Evolutionary conservation across 768 basidiomycete genomes (phyloP), one percentile per base, ranked within the genome.

Genomic region (Hygrophorus pudorinus): DNA sequence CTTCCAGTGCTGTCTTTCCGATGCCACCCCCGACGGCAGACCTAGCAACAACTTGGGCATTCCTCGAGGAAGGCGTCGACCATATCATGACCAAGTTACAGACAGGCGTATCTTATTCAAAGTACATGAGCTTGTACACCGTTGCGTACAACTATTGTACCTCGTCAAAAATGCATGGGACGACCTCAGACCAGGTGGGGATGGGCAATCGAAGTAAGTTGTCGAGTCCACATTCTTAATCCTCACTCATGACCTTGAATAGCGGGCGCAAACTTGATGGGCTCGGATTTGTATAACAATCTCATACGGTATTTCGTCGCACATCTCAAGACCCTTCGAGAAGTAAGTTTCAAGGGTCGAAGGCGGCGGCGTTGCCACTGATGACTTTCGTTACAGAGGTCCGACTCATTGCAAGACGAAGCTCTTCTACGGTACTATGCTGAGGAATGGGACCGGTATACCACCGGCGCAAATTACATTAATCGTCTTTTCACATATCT

Each of bases 121-220:
- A 79, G 72, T 89, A 90, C 60, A 90, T 85, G 88, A 91, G 83
- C 55, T 53, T 81, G 35, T 79, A 97, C 65, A 94, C 92, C 17
- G 88, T 91, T 42, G 86, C 89, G 7, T 98, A 99, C 72, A 97
- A 98, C 68, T 98, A 94, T 62, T 99, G 96, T 59, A 97, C 89
- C 20, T 85, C 85, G 21, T 85, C 85, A 2, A 82, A 81, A 61
- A 84, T 83, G 80, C 76, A 75, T 55, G 70, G 71, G 38, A 65
- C 63, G 44, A 57, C 69, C 34, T 56, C 64, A 41, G 73, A 73
- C 46, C 57, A 65, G 21, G 65, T 68, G 56, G 73, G 62, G 38
- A 71, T 79, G 52, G 75, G 78, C 49, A 81, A 76, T 53, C 72
- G 83, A 58, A 79, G 84, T 86, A 56, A 65, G 81, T 72, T 17